Evolutionary conservation across 2,329 filamentous ascomycete genomes (phyloP).

Genomic region (Colletotrichum chrysophilum): DNA sequence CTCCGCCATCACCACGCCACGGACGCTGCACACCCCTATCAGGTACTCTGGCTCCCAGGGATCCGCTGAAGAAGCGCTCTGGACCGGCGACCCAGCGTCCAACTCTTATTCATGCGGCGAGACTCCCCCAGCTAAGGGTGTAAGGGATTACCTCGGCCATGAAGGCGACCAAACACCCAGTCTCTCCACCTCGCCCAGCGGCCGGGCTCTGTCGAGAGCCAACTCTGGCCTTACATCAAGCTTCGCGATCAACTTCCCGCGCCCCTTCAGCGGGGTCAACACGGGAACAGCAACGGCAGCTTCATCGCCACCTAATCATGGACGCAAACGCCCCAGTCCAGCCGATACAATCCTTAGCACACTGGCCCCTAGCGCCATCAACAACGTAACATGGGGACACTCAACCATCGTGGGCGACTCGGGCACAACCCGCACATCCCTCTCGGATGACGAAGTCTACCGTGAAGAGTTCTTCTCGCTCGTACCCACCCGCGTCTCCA

Average conservation of each 20-base stretch:
- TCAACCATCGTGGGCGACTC: slow-evolving; percentile 52
- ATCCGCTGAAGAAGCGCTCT: slow-evolving; percentile 57
- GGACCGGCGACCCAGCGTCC: slow-evolving; percentile 58
- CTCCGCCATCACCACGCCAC: slow-evolving; percentile 62
- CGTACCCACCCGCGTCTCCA: slow-evolving; percentile 55
- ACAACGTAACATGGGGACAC: slow-evolving; percentile 55
- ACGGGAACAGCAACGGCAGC: slow-evolving; percentile 33
- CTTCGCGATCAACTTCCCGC: slow-evolving; percentile 60
- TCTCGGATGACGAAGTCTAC: slow-evolving; percentile 59
- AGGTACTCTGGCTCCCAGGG: slow-evolving; percentile 60
- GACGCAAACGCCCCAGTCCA: slow-evolving; percentile 63
- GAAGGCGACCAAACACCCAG: slow-evolving; percentile 55
- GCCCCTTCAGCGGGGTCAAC: slow-evolving; percentile 39
- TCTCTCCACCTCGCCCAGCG: slow-evolving; percentile 65
- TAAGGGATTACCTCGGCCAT: slow-evolving; percentile 43
- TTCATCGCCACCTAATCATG: slow-evolving; percentile 49
- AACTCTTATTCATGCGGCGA: slow-evolving; percentile 68
- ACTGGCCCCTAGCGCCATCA: slow-evolving; percentile 49
- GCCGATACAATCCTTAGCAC: slow-evolving; percentile 65
- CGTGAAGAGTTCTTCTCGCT: slow-evolving; percentile 51
- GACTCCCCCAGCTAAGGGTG: slow-evolving; percentile 60
- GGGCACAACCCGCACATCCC: slow-evolving; percentile 52
- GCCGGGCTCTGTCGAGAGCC: slow-evolving; percentile 54
- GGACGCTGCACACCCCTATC: slow-evolving; percentile 60
- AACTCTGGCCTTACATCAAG: slow-evolving; percentile 62